These are phyloP conservation scores for Yamadazyma conglobata DNA, from an alignment of 1,139 yeast species.

Conservation along the genomic window DNA sequence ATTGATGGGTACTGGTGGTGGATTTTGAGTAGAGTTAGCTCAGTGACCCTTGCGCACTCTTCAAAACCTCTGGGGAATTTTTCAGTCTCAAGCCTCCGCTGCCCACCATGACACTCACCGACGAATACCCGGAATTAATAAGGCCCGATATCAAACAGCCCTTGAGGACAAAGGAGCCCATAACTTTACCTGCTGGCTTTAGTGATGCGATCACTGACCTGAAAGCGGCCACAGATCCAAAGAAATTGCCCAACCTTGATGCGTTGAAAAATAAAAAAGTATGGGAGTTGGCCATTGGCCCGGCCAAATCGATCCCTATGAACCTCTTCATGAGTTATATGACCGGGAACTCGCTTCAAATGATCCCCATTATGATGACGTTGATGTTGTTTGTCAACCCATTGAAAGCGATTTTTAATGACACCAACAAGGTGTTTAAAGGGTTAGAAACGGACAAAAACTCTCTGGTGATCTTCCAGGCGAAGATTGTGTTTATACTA, in stretches of 20 bases:
- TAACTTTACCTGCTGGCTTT: constrained; percentile 22
- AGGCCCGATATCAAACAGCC: constrained; percentile 15
- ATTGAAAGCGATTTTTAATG: constrained; percentile 61
- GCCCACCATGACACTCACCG: constrained; percentile 4
- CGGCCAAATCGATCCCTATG: constrained; percentile 87
- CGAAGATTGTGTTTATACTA: constrained; percentile 40
- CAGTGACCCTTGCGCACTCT: constrained; percentile 1
- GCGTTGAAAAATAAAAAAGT: constrained; percentile 60
- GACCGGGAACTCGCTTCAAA: constrained; percentile 88
- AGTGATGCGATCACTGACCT: constrained; percentile 7
- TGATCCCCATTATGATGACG: constrained; percentile 90
- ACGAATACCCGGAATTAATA: constrained; percentile 16
- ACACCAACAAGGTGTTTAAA: constrained; percentile 45
- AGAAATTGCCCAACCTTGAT: constrained; percentile 14
- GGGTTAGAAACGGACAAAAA: constrained; percentile 35
- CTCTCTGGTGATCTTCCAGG: constrained; percentile 37
- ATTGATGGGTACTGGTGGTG: too few species aligned
- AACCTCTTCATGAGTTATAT: constrained; percentile 86
- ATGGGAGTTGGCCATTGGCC: constrained; percentile 83
- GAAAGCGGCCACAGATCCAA: constrained; percentile 4
- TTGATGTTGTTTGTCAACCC: constrained; percentile 80
- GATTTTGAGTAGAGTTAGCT: too few species aligned
- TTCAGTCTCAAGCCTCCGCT: too few species aligned
- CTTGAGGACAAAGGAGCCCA: constrained; percentile 10
- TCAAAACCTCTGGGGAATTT: too few species aligned